These are phyloP conservation scores for Kurtzmaniella quercitrusa DNA, from an alignment of 1,139 yeast genomes.

Conservation along the genomic window DNA sequence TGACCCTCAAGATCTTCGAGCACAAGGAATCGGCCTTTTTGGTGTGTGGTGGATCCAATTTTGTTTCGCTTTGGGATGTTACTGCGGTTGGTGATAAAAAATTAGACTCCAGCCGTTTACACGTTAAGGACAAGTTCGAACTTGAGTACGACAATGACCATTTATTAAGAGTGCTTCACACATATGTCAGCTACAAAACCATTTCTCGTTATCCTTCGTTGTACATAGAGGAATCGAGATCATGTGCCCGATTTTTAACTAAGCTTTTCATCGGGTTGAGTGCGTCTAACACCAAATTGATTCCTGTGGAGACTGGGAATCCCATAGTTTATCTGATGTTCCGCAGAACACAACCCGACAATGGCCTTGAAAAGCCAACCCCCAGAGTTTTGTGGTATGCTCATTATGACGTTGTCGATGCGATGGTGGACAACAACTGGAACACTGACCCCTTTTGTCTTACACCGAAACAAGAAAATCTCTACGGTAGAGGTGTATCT, in stretches of 20 bases:
- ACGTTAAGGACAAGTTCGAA: constrained; percentile 1
- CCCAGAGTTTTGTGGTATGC: constrained; percentile 78
- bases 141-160: constrained; percentile 44
- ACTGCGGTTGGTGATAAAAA: constrained; percentile 16
- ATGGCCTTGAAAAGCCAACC: constrained; percentile 10
- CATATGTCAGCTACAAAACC: constrained; percentile 66
- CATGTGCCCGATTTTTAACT: constrained; percentile 77
- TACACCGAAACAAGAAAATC: constrained; percentile 76
- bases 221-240: constrained; percentile 74
- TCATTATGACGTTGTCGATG: constrained; percentile 89
- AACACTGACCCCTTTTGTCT: constrained; percentile 71
- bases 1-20: constrained; percentile 27
- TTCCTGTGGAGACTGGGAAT: constrained; percentile 73
- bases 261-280: constrained; percentile 67
- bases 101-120: neutral
- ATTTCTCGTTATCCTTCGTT: constrained; percentile 68
- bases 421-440: constrained; percentile 58
- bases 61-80: constrained; percentile 36
- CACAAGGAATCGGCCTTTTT: constrained; percentile 22
- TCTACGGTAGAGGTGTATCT: constrained; percentile 89
- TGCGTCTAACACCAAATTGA: constrained; percentile 59
- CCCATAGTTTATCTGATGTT: constrained; percentile 82
- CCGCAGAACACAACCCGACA: constrained; percentile 31
- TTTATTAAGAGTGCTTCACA: constrained; percentile 58
- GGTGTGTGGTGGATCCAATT: constrained; percentile 37